Conservation (phyloP, 2,329 filamentous ascomycete genomes). For the Venturia effusa region DNA sequence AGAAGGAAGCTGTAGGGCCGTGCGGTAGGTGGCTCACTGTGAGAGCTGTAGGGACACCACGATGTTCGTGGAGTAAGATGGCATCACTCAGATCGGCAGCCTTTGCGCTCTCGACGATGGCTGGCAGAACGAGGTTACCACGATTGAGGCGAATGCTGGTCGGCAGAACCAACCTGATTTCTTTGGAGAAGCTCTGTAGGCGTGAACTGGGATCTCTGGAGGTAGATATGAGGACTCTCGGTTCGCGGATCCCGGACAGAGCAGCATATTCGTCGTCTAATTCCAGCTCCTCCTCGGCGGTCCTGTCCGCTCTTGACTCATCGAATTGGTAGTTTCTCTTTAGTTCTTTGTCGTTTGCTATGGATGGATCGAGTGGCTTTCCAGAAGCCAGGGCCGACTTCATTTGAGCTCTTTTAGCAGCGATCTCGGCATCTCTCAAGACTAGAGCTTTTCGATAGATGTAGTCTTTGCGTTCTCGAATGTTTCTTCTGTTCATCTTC, state of each 20-base stretch:
- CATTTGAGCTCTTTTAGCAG: constrained; percentile 79
- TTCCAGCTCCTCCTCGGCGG: constrained; percentile 57
- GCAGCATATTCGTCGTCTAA: constrained; percentile 85
- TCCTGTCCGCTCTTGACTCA: constrained; percentile 62
- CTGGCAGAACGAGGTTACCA: constrained; percentile 78
- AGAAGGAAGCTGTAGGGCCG: constrained; percentile 79
- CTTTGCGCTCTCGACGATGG: constrained; percentile 73
- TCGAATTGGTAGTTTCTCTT: constrained; percentile 90
- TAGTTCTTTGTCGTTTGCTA: constrained; percentile 77
- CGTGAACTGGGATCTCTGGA: constrained; percentile 78
- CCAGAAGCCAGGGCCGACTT: constrained; percentile 80
- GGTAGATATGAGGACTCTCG: constrained; percentile 81
- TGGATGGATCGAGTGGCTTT: constrained; percentile 68
- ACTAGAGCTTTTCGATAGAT: constrained; percentile 75
- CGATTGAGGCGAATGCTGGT: constrained; percentile 83
- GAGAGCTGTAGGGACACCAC: constrained; percentile 82
- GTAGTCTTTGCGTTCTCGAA: constrained; percentile 72
- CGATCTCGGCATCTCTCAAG: constrained; percentile 82
- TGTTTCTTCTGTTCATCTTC: constrained; percentile 46
- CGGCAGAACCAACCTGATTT: constrained; percentile 72
- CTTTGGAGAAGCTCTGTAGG: constrained; percentile 83
- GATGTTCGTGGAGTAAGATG: constrained; percentile 80
- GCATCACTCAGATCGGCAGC: constrained; percentile 74
- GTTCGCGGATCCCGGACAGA: constrained; percentile 83
- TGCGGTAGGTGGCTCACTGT: constrained; percentile 82